Evolutionary conservation across 805 yeast species (phyloP), one percentile per base, ranked within the genome.

Genomic region (Metschnikowia kofuensis): DNA sequence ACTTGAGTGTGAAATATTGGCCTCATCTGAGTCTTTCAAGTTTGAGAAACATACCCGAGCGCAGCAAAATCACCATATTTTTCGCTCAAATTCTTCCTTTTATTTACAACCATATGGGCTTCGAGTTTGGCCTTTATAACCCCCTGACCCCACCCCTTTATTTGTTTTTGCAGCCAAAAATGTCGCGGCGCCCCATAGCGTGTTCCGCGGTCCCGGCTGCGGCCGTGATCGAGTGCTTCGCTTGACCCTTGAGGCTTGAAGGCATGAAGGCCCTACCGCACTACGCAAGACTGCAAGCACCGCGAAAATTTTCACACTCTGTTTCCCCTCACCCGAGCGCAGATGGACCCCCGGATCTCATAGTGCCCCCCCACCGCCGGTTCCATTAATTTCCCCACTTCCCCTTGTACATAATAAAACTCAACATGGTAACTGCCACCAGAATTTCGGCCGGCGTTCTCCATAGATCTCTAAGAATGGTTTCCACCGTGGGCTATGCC

Each of bases 401-500:
- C 37, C 49, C 47, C 46, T 42, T 40, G 40, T 40, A 40, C 44
- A 40, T 40, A 44, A 27, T 2, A 10, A 30, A 30, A 27, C 37
- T 40, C 47, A 42, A 41, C 39, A 54, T 55, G 57, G 51, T 54
- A 42, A 37, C 47, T 35, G 44, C 47, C 30, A 38, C 52, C 35
- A 49, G 47, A 42, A 47, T 49, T 34, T 47, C 42, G 29, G 43
- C 45, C 39, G 40, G 38, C 41, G 47, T 39, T 37, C 38, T 47
- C 38, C 44, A 50, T 8, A 38, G 34, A 43, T 16, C 35, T 28
- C 42, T 52, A 50, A 57, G 61, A 57, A 58, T 58, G 62, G 47
- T 60, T n/a, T 50, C 57, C 31, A 44, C 59, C 35, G 15, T 50
- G 27, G 54, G 51, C 15, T 46, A 64, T 50, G 69, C 66, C 28